Evolutionary conservation across 148 eudicot genomes (phyloP).

Genomic region (Selenicereus undatus): DNA sequence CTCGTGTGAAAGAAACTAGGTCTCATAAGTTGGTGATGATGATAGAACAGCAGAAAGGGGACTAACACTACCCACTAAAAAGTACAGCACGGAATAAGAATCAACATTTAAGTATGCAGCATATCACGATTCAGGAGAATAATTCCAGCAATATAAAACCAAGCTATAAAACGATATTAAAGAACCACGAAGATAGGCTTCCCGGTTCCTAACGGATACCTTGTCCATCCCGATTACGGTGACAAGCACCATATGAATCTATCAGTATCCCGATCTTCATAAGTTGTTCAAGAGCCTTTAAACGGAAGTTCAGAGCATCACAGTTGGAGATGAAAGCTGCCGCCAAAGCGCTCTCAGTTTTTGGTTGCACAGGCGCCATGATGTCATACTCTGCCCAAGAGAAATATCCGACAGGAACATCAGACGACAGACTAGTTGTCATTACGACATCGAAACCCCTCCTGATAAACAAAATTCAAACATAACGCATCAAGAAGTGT

Average conservation of each 20-base stretch:
- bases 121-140: background rate
- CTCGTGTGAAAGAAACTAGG: background rate
- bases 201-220: constrained; percentile 35
- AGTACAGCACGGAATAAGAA: background rate
- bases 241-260: constrained; percentile 96
- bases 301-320: constrained; percentile 81
- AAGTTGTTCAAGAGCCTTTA: constrained; percentile 87
- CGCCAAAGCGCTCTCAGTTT: constrained; percentile 80
- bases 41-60: background rate
- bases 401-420: constrained; percentile 98
- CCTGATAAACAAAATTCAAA: constrained; percentile 36
- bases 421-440: constrained; percentile 98
- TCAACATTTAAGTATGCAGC: background rate
- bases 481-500: constrained; percentile 10
- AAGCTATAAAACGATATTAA: background rate
- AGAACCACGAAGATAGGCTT: background rate
- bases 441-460: constrained; percentile 73
- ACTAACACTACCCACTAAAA: background rate
- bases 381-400: constrained; percentile 99
- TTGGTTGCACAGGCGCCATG: constrained; percentile 86
- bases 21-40: background rate
- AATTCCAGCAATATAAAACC: background rate
- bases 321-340: constrained; percentile 99
- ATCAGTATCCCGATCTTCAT: constrained; percentile 56
- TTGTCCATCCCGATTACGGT: constrained; percentile 70